These are phyloP conservation scores for Boehmeria nivea DNA, from an alignment of 306 rosid genomes.

Conservation along the genomic window DNA sequence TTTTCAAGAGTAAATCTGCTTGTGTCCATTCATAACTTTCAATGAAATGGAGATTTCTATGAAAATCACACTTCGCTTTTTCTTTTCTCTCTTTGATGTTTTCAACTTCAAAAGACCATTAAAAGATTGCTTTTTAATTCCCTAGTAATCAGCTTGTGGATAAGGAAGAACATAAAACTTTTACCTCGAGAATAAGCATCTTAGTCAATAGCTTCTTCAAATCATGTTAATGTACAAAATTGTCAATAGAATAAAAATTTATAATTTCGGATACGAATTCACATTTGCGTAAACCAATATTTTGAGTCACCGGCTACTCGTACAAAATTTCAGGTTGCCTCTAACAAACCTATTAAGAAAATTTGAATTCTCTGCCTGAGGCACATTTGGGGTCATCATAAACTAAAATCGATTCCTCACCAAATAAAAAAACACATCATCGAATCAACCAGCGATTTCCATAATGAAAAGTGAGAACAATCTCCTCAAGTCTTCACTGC, in stretches of 20 bases:
- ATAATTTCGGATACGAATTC: not conserved
- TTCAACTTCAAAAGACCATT: not conserved
- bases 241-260: not conserved
- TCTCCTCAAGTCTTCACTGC: not conserved
- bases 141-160: too few species aligned
- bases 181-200: too few species aligned
- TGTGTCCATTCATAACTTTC: conserved; percentile 32
- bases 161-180: not conserved
- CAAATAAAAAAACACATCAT: not conserved
- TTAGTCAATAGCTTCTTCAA: too few species aligned
- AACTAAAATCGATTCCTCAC: not conserved
- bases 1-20: conserved; percentile 46
- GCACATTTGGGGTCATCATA: not conserved
- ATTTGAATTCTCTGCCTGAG: not conserved
- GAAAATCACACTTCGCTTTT: too few species aligned
- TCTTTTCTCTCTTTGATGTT: not conserved
- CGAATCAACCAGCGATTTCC: not conserved
- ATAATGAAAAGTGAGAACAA: not conserved
- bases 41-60: too few species aligned
- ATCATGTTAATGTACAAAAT: too few species aligned
- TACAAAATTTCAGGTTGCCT: conserved; percentile 2
- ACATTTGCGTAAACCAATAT: not conserved
- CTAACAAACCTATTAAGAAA: not conserved
- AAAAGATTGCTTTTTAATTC: too few species aligned
- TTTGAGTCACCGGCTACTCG: too few species aligned